Conservation (phyloP, 495 filamentous ascomycete species). For the Chaetomidium leptoderma region DNA sequence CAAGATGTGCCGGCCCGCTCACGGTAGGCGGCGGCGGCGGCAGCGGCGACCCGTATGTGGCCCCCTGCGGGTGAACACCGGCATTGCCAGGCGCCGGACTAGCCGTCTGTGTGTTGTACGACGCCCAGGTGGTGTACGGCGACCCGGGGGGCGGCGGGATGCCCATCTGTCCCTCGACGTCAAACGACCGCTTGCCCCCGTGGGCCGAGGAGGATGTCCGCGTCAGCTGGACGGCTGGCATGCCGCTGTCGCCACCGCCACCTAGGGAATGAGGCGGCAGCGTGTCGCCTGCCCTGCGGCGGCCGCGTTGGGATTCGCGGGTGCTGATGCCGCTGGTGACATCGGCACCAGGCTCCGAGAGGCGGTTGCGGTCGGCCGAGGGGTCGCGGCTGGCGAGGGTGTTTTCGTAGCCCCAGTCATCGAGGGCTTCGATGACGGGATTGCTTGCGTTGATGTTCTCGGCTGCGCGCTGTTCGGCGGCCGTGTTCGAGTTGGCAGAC, state of each 20-base stretch:
- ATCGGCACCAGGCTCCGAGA: slow-evolving; percentile 25
- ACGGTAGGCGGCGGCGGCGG: neutral
- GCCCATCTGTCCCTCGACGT: slow-evolving; percentile 31
- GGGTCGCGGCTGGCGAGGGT: slow-evolving; percentile 29
- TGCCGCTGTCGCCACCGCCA: slow-evolving; percentile 17
- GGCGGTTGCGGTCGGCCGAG: slow-evolving; percentile 31
- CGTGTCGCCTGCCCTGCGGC: slow-evolving; percentile 43
- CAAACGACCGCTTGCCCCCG: slow-evolving; percentile 22
- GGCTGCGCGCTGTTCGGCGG: slow-evolving; percentile 36
- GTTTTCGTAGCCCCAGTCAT: slow-evolving; percentile 43
- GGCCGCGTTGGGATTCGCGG: slow-evolving; percentile 43
- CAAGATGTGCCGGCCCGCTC: neutral
- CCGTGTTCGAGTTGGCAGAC: slow-evolving; percentile 8
- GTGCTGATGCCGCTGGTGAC: slow-evolving; percentile 19
- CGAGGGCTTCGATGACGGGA: slow-evolving; percentile 34
- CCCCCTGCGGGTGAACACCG: slow-evolving; percentile 10
- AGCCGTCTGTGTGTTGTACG: slow-evolving; percentile 4
- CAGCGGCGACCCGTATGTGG: neutral
- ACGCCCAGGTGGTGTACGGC: slow-evolving; percentile 21
- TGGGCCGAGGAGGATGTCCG: slow-evolving; percentile 18
- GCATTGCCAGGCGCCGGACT: neutral
- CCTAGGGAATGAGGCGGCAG: slow-evolving; percentile 26
- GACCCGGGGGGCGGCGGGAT: slow-evolving; percentile 23
- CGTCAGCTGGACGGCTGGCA: slow-evolving; percentile 36
- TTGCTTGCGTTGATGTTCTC: slow-evolving; percentile 38